phyloP scores from a whole-genome alignment of 2,329 filamentous ascomycete genomes.

The Epichloe festucae region DNA sequence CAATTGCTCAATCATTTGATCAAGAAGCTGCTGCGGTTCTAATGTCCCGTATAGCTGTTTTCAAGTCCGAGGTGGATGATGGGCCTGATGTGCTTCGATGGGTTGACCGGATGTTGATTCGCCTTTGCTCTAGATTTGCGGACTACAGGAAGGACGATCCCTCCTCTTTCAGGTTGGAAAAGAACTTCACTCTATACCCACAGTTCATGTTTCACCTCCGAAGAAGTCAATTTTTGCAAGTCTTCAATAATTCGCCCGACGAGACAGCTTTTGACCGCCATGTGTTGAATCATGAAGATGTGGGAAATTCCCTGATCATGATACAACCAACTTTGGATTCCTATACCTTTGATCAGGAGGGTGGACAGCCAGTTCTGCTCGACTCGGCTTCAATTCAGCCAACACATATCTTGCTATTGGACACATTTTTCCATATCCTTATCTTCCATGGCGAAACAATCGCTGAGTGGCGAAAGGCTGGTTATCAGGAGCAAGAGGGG shows the following conservation, averaged over 20 bases:
- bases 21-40: conserved; percentile 95
- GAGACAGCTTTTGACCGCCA: conserved; percentile 99
- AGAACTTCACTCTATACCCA: conserved; percentile 97
- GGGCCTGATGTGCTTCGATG: conserved; percentile 95
- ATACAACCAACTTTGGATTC: conserved; percentile 96
- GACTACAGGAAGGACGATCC: conserved; percentile 98
- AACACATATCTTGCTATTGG: conserved; percentile 82
- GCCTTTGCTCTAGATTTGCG: conserved; percentile 89
- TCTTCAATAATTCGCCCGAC: conserved; percentile 98
- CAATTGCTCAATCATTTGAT: conserved; percentile 93
- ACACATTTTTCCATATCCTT: conserved; percentile 98
- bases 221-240: conserved; percentile 91
- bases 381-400: conserved; percentile 95
- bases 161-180: conserved; percentile 90
- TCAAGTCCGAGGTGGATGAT: conserved; percentile 97
- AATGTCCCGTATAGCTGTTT: conserved; percentile 98
- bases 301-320: conserved; percentile 94
- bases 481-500: conserved; percentile 94
- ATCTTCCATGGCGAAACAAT: conserved; percentile 99
- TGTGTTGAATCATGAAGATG: conserved; percentile 93
- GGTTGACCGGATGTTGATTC: conserved; percentile 97
- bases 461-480: conserved; percentile 94
- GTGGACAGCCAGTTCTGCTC: conserved; percentile 80
- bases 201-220: conserved; percentile 99
- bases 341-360: conserved; percentile 93